A percentile compares a stretch with the other conserved stretches of the same genome.
phyloP scores from a whole-genome alignment of 2,329 filamentous ascomycete genomes.

The Venturiaceae sp. region DNA sequence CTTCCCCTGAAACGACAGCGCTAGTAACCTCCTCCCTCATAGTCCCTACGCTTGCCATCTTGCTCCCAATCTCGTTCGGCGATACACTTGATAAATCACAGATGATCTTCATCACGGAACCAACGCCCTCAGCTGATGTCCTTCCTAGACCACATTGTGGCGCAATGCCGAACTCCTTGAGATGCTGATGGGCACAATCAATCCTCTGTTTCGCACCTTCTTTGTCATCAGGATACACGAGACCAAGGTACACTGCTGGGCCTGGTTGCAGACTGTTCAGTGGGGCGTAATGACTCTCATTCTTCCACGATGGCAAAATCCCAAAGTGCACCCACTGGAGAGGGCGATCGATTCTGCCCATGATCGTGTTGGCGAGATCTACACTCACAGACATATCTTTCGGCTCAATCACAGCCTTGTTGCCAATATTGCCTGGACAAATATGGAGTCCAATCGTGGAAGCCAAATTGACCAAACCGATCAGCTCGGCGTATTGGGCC shows the following conservation, averaged over 20 bases:
- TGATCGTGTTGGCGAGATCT: background rate
- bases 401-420: background rate
- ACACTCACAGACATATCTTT: background rate
- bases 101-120: constrained; percentile 14
- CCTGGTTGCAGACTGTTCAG: constrained; percentile 25
- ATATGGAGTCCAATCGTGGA: background rate
- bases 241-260: constrained; percentile 21
- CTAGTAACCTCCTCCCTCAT: background rate
- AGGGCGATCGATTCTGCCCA: background rate
- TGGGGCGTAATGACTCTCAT: constrained; percentile 23
- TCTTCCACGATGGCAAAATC: constrained; percentile 13
- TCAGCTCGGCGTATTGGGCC: background rate
- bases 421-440: background rate
- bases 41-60: too few relatives aligned
- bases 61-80: background rate
- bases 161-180: constrained; percentile 25
- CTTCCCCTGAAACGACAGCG: too few relatives aligned
- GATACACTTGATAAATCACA: background rate
- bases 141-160: constrained; percentile 34
- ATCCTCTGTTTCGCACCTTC: constrained; percentile 13
- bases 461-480: background rate
- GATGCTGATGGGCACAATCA: background rate
- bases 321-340: background rate
- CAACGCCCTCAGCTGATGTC: constrained; percentile 20
- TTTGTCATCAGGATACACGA: constrained; percentile 27